Evolutionary conservation across 192 early-diverging fungal species (phyloP), one percentile per base, ranked within the genome.

Genomic region (Podila epigama): DNA sequence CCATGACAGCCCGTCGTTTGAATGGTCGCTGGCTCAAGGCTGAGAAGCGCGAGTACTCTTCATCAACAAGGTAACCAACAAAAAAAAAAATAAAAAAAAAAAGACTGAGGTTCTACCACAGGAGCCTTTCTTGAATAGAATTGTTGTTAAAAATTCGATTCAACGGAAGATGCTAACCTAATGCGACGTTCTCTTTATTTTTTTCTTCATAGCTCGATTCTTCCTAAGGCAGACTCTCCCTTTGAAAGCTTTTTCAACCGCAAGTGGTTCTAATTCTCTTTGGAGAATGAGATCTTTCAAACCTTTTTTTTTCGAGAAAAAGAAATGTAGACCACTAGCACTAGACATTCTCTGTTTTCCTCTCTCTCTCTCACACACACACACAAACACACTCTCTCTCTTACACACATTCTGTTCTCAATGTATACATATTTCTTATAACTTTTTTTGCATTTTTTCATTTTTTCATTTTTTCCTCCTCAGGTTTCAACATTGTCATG

Each of bases 1-100:
- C 90, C 40, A 86, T 84, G 75, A 97, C 94, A 8, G 95, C 97
- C 10, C 94, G 90, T 79, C 92, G 87, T 66, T 66, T 97, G 63
- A 98, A 98, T 68, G 85, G 85, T 53, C 75, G 82, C 62, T 88
- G 84, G 81, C 79, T 88, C 59, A 79, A 69, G 68, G 51, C 58
- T 12, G 77, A 79, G 53, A 70, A 58, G 68, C 64, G 58, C 39
- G 77, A 70, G 58, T 79, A 69, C 48, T 79, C 73, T 18, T 59
- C 73, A 0, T 63, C 60, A 60, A 39, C 58, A 59, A 77, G 73
- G 73, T 77, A 68, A 41, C 0, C 3, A 39, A n/a, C 16, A n/a
- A 22, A 34, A 33, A 35, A 15, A 32, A 10, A 33, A 39, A 35
- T 10, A 20, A 16, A 12, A 37, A 15, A 31, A 22, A 10, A 42